Base-by-base conservation (phyloP, 306 rosid species). In the Trifolium pratense region DNA sequence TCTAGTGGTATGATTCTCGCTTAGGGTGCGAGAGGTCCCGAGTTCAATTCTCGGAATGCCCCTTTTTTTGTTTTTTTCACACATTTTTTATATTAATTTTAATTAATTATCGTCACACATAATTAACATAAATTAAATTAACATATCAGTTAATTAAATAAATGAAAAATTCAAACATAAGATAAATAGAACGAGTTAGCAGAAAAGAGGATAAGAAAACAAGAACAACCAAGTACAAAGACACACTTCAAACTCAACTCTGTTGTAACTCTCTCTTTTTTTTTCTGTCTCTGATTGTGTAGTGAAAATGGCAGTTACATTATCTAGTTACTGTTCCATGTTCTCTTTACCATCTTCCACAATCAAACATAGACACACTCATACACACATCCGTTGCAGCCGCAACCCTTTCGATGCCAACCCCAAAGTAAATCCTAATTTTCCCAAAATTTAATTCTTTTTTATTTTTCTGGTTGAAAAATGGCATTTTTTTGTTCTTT, bases 281-380 rank as follows among this genome's bases (percentile, higher is more conserved):
- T 9, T 43, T 3, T 39, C 34, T 16, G 29, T 40, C 8, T 58
- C 71, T 14, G 53, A 1, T 21, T 53, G 62, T 23, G 16, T 21
- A 1, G 68, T 42, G 68, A 18, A 56, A 85, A 90, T 92, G 97
- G 96, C 90, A 15, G 86, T 79, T 63, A 85, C 92, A 75, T 74
- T 90, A 18, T 81, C 88, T n/a, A 87, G 79, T 79, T 71, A 79
- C 72, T 87, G 52, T 82, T 83, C 85, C 82, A 79, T 83, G 79
- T 94, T 78, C 83, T 89, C 95, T 18, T 83, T 55, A 42, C 36
- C 80, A 42, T 76, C 70, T 14, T 85, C 97, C 80, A 52, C 92
- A n/a, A 82, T 84, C 16, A 84, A 82, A 80, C 72, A 29, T 4
- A 68, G 29, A 9, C 69, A 64, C 69, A 32, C 25, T 72, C 81